Conservation (phyloP, 2,329 filamentous ascomycete genomes). For the Alternaria alternata region DNA sequence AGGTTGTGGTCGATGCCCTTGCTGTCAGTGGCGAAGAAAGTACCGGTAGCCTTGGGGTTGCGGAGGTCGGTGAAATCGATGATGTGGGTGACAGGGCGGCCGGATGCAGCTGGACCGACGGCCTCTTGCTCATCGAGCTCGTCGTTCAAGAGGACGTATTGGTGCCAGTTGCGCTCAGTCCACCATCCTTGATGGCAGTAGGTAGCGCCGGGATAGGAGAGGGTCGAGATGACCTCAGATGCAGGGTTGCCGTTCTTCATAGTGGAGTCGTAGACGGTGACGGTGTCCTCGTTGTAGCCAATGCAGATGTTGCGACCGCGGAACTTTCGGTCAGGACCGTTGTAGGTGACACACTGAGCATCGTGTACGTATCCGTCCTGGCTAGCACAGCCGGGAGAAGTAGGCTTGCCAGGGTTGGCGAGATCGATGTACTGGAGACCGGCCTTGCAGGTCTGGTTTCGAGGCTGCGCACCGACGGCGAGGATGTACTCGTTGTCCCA, state of each 20-base stretch:
- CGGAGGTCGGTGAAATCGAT: conserved; percentile 45
- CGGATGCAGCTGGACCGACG: conserved; percentile 41
- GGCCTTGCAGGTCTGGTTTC: conserved; percentile 54
- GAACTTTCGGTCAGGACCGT: conserved; percentile 60
- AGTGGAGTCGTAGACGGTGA: conserved; percentile 62
- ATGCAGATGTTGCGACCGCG: conserved; percentile 63
- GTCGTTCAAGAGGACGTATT: conserved; percentile 46
- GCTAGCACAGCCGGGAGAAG: conserved; percentile 60
- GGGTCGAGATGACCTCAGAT: conserved; percentile 63
- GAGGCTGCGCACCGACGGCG: conserved; percentile 44
- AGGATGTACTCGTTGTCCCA: conserved; percentile 46
- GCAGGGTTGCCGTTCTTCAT: conserved; percentile 63
- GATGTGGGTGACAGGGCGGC: conserved; percentile 46
- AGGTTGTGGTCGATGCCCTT: conserved; percentile 57
- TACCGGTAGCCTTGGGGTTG: conserved; percentile 51
- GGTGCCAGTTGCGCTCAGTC: conserved; percentile 49
- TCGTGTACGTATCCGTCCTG: conserved; percentile 68
- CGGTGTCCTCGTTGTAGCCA: conserved; percentile 63
- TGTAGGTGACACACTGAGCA: conserved; percentile 66
- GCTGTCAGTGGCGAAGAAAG: conserved; percentile 50
- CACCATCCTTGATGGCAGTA: conserved; percentile 69
- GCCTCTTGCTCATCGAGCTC: conserved; percentile 44
- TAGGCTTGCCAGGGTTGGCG: conserved; percentile 62
- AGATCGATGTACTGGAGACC: conserved; percentile 68
- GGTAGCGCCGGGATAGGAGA: conserved; percentile 61